Evolutionary conservation across 2,329 filamentous ascomycete species (phyloP).

Genomic region (Orbilia quercus): DNA sequence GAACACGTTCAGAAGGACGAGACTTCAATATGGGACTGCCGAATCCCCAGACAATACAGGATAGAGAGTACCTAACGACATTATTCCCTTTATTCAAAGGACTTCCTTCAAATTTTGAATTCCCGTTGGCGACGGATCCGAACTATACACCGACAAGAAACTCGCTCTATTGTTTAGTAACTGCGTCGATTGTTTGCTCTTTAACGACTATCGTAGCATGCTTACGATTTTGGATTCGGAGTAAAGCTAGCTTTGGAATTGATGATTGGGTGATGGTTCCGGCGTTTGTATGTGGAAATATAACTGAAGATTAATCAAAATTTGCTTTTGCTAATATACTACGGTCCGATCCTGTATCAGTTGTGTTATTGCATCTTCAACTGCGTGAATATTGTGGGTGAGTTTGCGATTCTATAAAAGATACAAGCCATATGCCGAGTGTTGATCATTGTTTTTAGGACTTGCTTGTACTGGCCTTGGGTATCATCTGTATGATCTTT

Average conservation of each 20-base stretch:
- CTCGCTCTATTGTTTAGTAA: slow-evolving; percentile 42
- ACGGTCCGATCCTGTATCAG: too few relatives aligned
- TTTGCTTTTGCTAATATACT: slow-evolving; percentile 4
- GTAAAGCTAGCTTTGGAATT: slow-evolving; percentile 41
- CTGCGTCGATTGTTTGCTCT: slow-evolving; percentile 37
- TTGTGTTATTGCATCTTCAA: slow-evolving; percentile 50
- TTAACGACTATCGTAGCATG: slow-evolving; percentile 45
- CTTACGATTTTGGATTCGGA: slow-evolving; percentile 51
- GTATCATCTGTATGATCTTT: slow-evolving; percentile 52
- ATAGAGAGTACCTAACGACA: slow-evolving; percentile 44
- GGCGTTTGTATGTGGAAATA: slow-evolving; percentile 44
- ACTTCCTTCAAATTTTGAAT: slow-evolving; percentile 37
- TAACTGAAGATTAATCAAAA: not conserved
- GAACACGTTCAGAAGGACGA: too few relatives aligned
- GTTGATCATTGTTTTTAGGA: slow-evolving; percentile 13
- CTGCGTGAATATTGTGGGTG: slow-evolving; percentile 53
- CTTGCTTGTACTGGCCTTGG: slow-evolving; percentile 41
- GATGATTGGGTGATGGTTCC: slow-evolving; percentile 54
- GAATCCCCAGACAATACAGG: slow-evolving; percentile 42
- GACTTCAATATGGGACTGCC: slow-evolving; percentile 24
- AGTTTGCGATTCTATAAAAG: not conserved
- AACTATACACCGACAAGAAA: slow-evolving; percentile 40
- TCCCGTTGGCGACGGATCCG: slow-evolving; percentile 34
- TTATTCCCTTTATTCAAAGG: slow-evolving; percentile 50
- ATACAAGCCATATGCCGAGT: not conserved